Percentiles rank a stretch among this genome's conserved stretches.
Evolutionary conservation across 1,284 basidiomycete species (phyloP).

Genomic region (Tylopilus sp.): DNA sequence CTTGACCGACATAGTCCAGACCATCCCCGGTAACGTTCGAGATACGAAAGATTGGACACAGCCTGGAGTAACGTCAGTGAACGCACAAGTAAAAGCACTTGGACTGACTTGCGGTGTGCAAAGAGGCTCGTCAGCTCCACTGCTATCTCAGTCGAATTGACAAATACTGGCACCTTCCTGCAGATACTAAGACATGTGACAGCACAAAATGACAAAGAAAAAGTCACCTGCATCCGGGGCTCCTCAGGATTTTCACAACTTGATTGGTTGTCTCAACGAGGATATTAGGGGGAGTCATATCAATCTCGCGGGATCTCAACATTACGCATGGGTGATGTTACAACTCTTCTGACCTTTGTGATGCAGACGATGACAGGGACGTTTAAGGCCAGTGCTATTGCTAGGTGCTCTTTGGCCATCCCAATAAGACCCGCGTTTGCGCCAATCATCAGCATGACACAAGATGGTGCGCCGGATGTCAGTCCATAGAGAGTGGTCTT

Average conservation of each 20-base stretch:
- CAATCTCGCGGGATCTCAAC: slow-evolving; percentile 52
- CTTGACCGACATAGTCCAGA: slow-evolving; percentile 61
- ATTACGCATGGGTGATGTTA: not conserved
- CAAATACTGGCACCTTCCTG: slow-evolving; percentile 76
- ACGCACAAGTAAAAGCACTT: not conserved
- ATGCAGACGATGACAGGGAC: slow-evolving; percentile 94
- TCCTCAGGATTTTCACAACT: slow-evolving; percentile 88
- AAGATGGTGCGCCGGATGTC: slow-evolving; percentile 92
- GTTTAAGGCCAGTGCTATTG: slow-evolving; percentile 89
- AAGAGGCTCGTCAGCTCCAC: slow-evolving; percentile 76
- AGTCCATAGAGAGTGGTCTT: slow-evolving; percentile 96
- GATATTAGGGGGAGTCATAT: slow-evolving; percentile 95
- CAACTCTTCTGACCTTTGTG: slow-evolving; percentile 68
- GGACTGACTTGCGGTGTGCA: slow-evolving; percentile 27
- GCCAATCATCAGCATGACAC: slow-evolving; percentile 94
- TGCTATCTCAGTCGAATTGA: slow-evolving; percentile 70
- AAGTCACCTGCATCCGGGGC: slow-evolving; percentile 83
- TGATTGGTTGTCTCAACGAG: slow-evolving; percentile 89
- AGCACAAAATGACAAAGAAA: slow-evolving; percentile 1
- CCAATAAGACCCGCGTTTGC: slow-evolving; percentile 95
- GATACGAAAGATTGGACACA: slow-evolving; percentile 91
- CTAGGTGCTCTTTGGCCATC: slow-evolving; percentile 97
- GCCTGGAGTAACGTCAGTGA: slow-evolving; percentile 40
- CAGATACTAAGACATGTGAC: slow-evolving; percentile 2
- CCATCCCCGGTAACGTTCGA: slow-evolving; percentile 96